A percentile compares a stretch with the other conserved stretches of the same genome.
Evolutionary conservation across 1,284 basidiomycete genomes (phyloP).

Genomic region (Wallemia ichthyophaga): DNA sequence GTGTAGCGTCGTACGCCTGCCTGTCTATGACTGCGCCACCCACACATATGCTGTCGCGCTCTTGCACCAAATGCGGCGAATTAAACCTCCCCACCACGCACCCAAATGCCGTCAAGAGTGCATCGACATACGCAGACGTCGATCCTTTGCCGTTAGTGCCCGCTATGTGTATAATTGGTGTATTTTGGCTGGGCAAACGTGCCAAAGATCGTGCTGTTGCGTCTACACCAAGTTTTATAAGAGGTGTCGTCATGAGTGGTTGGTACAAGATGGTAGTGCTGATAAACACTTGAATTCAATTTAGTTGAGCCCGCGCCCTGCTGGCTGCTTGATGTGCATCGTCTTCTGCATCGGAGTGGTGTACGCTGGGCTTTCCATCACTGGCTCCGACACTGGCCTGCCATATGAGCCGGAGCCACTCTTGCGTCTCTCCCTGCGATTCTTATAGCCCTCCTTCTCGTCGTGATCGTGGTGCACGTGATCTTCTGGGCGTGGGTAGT

Average conservation of each 20-base stretch:
- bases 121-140: slow-evolving; percentile 51
- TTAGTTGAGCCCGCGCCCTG: background rate
- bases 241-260: background rate
- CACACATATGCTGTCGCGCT: slow-evolving; percentile 48
- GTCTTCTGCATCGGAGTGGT: background rate
- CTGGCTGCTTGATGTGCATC: background rate
- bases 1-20: slow-evolving; percentile 23
- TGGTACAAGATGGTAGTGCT: background rate
- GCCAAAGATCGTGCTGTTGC: background rate
- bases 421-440: background rate
- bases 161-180: slow-evolving; percentile 70
- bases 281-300: background rate
- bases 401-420: background rate
- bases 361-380: background rate
- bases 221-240: background rate
- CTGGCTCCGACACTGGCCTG: too few species aligned
- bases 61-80: slow-evolving; percentile 58
- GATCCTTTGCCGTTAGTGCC: slow-evolving; percentile 97
- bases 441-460: background rate
- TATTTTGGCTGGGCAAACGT: slow-evolving; percentile 10
- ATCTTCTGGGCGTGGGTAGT: background rate
- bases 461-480: background rate
- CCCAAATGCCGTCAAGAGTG: slow-evolving; percentile 30
- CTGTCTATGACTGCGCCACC: slow-evolving; percentile 26
- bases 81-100: slow-evolving; percentile 58